Base-by-base conservation (phyloP, 345 rosid species). In the Erysimum cheiranthoides region DNA sequence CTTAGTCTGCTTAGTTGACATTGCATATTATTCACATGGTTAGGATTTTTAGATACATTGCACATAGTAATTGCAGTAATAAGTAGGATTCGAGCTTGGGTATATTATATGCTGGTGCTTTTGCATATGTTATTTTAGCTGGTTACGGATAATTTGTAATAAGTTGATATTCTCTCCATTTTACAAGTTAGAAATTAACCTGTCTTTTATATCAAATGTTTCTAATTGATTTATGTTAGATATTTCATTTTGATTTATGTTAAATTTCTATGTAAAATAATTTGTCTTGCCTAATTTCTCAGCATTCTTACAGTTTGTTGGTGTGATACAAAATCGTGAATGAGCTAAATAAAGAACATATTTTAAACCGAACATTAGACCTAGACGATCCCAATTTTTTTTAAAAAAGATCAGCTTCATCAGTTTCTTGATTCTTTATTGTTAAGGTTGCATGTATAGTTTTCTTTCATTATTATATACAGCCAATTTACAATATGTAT, bases 1-100 rank as follows among this genome's bases (percentile, higher is more conserved):
- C 51, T 28, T 51, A 50, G 73, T 60, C 68, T 74, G 72, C 51
- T 28, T 51, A 50, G 73, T 60, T 75, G 78, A 66, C 39, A 36
- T 36, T 59, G 45, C 53, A 47, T 16, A n/a, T 35, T 28, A 31
- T 42, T 66, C 39, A 46, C 30, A 66, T 58, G 73, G 45, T 36
- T 47, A 56, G 25, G 16, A 56, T 36, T 43, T 17, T 38, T 36
- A 67, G 67, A 75, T 66, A 10, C 53, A 74, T 46, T 65, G 40
- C 45, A 57, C 46, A 13, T 9, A 30, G 62, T 73, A 40, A 53
- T 34, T 38, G 50, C 31, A 47, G 12, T 59, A 2, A 59, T 71
- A 36, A 49, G 49, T 49, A 35, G 30, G 16, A 51, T 51, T 73
- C 21, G n/a, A 6, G 40, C 32, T 39, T 11, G 40, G 51, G 11